Base-by-base conservation (phyloP, 1,139 yeast species). In the Magnusiomyces magnusii region DNA sequence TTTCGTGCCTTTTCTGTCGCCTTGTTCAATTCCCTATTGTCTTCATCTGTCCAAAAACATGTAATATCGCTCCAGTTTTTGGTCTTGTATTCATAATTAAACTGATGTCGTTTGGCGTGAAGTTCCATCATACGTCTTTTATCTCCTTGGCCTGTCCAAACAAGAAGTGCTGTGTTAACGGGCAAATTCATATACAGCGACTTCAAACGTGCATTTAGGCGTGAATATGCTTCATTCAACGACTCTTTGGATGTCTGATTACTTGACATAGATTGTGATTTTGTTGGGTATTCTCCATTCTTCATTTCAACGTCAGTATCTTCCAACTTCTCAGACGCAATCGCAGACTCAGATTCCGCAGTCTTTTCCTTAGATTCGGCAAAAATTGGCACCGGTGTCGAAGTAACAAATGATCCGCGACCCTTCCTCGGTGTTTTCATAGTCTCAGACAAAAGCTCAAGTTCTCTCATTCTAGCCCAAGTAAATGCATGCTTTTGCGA, bases 101-200 rank as follows among this genome's bases (percentile, higher is more conserved):
- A 81, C 62, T 67, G 70, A 62, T 65, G 69, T 60, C 74, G 79
- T 69, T 63, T 71, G 65, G 61, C 68, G 62, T 80, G 82, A 54
- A 89, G 73, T 54, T 75, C 70, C 19, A 72, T 69, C 81, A 85
- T 78, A 52, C 76, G 80, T 21, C 77, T 69, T 1, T 86, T 83
- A 64, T 83, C 81, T 1, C 92, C 91, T 58, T 80, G 76, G 1
- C 87, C 88, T 0, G 90, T 78, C 66, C 82, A 76, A 0, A 91
- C 69, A 0, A 90, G 73, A 41, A 92, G 67, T 28, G 85, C 73
- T 0, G 95, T 80, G 54, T 83, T 78, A 0, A 75, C 72, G 0
- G 96, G 91, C 25, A 87, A 68, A 1, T 69, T 63, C 0, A 76
- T 73, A 66, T 86, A 83, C 2, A 92, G 73, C 49, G 70, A 69